phyloP scores from a whole-genome alignment of 140 eudicot genomes.

The Ambrosia hybrid region DNA sequence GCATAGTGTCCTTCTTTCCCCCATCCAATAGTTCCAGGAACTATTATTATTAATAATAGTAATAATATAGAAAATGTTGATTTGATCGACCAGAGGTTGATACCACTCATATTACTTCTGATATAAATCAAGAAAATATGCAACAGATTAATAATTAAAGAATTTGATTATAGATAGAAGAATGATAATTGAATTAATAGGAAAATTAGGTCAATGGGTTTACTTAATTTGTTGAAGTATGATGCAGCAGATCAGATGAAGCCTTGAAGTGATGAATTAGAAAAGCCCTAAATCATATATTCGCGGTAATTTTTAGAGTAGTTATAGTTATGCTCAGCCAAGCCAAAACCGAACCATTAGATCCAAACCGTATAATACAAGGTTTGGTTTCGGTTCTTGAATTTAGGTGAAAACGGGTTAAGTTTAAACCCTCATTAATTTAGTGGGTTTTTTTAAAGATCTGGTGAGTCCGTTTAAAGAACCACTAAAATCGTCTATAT shows the following conservation, averaged over 20 bases:
- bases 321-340: no score
- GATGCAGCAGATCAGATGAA: slow-evolving; percentile 8
- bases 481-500: no score
- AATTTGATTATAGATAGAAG: slow-evolving; percentile 4
- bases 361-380: no score
- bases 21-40: slow-evolving; percentile 60
- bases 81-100: slow-evolving; percentile 37
- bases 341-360: no score
- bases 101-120: slow-evolving; percentile 38
- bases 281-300: slow-evolving; percentile 14
- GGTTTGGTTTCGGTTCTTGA: no score
- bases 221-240: slow-evolving; percentile 9
- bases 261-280: background rate
- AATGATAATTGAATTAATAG: background rate
- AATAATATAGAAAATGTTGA: slow-evolving; percentile 33
- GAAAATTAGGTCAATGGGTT: background rate
- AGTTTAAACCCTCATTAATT: no score
- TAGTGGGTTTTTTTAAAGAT: no score
- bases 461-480: no score
- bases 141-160: background rate
- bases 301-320: slow-evolving; percentile 27
- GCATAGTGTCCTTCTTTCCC: slow-evolving; percentile 87
- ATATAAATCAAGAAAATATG: background rate
- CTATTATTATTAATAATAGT: slow-evolving; percentile 29
- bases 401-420: no score